Percentiles rank a stretch among this genome's conserved stretches.
These are phyloP conservation scores for Coccomyxa sp. DNA, from an alignment of 139 green algal species.

Conservation along the genomic window DNA sequence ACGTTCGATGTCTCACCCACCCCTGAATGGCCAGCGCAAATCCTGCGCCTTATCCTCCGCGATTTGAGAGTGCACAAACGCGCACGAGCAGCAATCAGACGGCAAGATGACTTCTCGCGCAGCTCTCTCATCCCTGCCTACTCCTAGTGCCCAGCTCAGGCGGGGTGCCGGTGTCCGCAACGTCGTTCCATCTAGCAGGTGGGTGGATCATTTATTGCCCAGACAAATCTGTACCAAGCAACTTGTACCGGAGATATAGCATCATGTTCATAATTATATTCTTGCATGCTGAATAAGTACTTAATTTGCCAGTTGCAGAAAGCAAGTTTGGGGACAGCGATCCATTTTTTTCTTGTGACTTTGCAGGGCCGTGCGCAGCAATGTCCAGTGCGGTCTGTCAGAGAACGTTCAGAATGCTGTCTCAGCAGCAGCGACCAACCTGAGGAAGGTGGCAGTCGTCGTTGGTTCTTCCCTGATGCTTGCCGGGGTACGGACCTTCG, in stretches of 20 bases:
- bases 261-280: background rate
- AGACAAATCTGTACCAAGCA: no score
- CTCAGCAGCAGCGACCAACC: conserved; percentile 15
- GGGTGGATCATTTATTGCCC: no score
- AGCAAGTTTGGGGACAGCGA: background rate
- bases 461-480: background rate
- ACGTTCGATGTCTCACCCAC: no score
- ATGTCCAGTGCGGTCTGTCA: conserved; percentile 27
- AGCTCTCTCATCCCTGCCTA: background rate
- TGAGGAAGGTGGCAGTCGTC: background rate
- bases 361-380: conserved; percentile 17
- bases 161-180: background rate
- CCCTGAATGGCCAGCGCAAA: no score
- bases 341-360: background rate
- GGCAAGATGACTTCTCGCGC: background rate
- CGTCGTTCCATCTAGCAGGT: background rate
- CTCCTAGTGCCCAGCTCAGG: background rate
- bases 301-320: background rate
- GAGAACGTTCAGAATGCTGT: conserved; percentile 19
- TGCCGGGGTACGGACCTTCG: background rate
- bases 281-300: background rate
- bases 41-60: background rate
- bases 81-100: no score
- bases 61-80: background rate
- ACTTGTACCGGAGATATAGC: no score